Percentiles rank a stretch among this genome's conserved stretches.
Evolutionary conservation across 192 early-diverging fungal species (phyloP).

Genomic region (Entomortierella beljakovae): DNA sequence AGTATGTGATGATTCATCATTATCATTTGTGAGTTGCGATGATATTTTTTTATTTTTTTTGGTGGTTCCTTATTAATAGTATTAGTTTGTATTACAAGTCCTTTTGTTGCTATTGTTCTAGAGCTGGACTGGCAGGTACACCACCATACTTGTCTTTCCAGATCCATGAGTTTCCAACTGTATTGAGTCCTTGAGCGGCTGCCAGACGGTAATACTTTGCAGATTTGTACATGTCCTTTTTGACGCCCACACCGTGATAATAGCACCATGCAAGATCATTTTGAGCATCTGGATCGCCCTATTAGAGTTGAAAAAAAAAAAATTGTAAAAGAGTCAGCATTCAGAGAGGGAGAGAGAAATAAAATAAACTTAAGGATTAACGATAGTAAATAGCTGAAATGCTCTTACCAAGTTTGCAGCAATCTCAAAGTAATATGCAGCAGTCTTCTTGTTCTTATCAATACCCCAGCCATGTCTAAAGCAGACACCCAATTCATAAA

Average conservation of each 20-base stretch:
- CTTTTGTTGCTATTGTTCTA: constrained; percentile 11
- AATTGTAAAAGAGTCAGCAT: neutral
- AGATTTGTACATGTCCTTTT: constrained; percentile 75
- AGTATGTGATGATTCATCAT: too few species aligned
- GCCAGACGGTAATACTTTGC: constrained; percentile 84
- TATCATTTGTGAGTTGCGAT: neutral
- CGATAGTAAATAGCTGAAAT: neutral
- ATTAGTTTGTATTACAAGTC: too few species aligned
- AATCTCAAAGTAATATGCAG: constrained; percentile 55
- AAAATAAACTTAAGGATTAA: constrained; percentile 2
- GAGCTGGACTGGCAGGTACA: constrained; percentile 25
- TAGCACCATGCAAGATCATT: constrained; percentile 80
- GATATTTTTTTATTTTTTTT: neutral
- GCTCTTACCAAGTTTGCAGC: constrained; percentile 66
- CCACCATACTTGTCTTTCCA: constrained; percentile 81
- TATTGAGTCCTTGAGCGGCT: constrained; percentile 71
- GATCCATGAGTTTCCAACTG: constrained; percentile 86
- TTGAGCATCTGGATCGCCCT: constrained; percentile 83
- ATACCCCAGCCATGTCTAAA: constrained; percentile 88
- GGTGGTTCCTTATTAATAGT: neutral
- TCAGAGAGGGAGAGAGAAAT: neutral
- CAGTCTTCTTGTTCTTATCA: constrained; percentile 70
- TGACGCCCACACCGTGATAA: constrained; percentile 81
- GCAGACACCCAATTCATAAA: constrained; percentile 83
- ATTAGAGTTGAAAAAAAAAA: neutral